Conservation (phyloP, 305 asterid genomes). For the Rubia tinctorum region DNA sequence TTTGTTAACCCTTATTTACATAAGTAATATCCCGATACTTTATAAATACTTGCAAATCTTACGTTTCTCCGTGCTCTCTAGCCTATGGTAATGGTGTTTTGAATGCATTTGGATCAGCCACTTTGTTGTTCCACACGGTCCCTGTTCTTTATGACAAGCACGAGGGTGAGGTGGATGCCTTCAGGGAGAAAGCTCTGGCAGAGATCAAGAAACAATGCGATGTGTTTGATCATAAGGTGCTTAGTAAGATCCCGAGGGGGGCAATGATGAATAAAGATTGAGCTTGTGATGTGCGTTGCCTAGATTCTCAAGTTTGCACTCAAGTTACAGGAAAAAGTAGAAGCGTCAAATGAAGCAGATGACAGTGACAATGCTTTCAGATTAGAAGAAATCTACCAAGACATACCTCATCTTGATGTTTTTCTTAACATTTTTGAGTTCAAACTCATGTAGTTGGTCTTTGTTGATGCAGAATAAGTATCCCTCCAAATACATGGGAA, state of each 20-base stretch:
- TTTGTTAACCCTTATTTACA: slow-evolving; percentile 80
- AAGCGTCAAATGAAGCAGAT: too few relatives aligned
- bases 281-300: slow-evolving; percentile 11
- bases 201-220: slow-evolving; percentile 74
- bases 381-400: too few relatives aligned
- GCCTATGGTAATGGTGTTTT: background rate
- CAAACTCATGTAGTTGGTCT: too few relatives aligned
- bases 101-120: slow-evolving; percentile 32
- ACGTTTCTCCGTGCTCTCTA: background rate
- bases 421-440: too few relatives aligned
- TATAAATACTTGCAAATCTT: background rate
- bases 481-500: too few relatives aligned
- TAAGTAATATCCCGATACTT: slow-evolving; percentile 30
- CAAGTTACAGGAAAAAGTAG: too few relatives aligned
- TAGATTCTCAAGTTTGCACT: too few relatives aligned
- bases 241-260: slow-evolving; percentile 60
- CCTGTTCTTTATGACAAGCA: slow-evolving; percentile 83
- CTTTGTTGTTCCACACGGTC: slow-evolving; percentile 63
- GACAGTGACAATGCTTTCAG: too few relatives aligned
- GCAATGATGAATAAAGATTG: slow-evolving; percentile 43
- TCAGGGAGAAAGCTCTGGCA: slow-evolving; percentile 64
- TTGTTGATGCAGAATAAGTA: too few relatives aligned
- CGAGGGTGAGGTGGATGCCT: slow-evolving; percentile 66
- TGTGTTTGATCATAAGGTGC: slow-evolving; percentile 51
- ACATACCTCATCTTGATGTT: too few relatives aligned